These are phyloP conservation scores for Metschnikowia proteae DNA, from an alignment of 805 yeast genomes.

Conservation along the genomic window DNA sequence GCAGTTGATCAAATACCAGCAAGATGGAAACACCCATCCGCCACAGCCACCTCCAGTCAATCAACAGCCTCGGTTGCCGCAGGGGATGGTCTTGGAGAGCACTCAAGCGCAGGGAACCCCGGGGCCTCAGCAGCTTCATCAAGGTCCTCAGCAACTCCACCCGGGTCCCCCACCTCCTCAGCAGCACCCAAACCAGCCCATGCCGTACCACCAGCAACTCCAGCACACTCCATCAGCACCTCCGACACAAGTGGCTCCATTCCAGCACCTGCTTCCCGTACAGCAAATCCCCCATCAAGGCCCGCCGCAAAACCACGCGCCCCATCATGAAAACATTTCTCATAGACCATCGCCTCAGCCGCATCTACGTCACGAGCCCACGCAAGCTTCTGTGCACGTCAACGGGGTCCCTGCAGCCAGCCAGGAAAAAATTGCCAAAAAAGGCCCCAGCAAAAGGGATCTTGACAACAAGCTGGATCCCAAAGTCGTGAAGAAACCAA, in stretches of 20 bases:
- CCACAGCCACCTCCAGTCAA: constrained; percentile 66
- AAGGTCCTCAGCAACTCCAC: constrained; percentile 7
- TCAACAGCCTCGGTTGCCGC: constrained; percentile 61
- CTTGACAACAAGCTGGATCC: constrained; percentile 38
- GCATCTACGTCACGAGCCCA: constrained; percentile 6
- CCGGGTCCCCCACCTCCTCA: constrained; percentile 17
- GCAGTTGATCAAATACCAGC: constrained; percentile 70
- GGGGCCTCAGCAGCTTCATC: constrained; percentile 13
- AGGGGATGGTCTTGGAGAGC: constrained; percentile 57
- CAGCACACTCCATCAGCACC: constrained; percentile 14
- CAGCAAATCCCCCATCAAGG: background rate
- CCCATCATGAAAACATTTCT: constrained; percentile 8
- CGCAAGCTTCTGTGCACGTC: background rate
- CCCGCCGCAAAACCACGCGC: constrained; percentile 1
- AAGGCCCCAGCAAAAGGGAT: constrained; percentile 30
- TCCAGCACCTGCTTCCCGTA: constrained; percentile 4
- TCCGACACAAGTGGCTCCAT: constrained; percentile 13
- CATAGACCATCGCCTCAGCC: constrained; percentile 6
- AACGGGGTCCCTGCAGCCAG: background rate
- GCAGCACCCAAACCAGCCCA: constrained; percentile 10
- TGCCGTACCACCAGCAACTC: constrained; percentile 12
- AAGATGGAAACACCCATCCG: constrained; percentile 61
- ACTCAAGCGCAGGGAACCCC: constrained; percentile 24
- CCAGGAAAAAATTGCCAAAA: constrained; percentile 6
- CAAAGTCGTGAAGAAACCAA: constrained; percentile 25